These are phyloP conservation scores for Entomortierella beljakovae DNA, from an alignment of 192 early-diverging fungal genomes.

Conservation along the genomic window DNA sequence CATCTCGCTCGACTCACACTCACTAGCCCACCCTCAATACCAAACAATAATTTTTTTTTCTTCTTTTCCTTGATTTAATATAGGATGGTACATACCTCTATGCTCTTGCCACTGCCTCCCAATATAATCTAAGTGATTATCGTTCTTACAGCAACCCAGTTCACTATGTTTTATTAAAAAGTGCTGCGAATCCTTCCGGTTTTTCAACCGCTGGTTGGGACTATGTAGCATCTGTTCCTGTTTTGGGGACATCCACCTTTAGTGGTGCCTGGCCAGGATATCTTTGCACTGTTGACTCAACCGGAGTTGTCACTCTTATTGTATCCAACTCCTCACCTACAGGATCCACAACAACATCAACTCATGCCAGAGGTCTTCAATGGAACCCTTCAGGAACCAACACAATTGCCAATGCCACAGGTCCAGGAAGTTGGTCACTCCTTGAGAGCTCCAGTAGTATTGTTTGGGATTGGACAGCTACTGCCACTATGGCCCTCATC, in stretches of 20 bases:
- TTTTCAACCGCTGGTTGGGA: background rate
- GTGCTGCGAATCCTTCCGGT: background rate
- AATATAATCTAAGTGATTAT: background rate
- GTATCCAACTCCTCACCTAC: background rate
- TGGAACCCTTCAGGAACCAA: background rate
- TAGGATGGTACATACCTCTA: background rate
- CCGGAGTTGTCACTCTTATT: background rate
- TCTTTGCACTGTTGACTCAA: background rate
- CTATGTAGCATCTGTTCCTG: background rate
- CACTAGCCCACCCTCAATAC: too few relatives aligned
- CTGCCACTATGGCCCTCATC: background rate
- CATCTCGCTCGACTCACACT: background rate
- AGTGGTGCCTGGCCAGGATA: background rate
- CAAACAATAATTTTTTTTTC: too few relatives aligned
- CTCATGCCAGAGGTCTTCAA: background rate
- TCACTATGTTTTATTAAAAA: background rate
- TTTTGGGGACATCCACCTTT: background rate
- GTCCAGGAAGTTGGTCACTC: background rate
- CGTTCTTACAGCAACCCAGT: background rate
- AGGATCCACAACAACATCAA: background rate
- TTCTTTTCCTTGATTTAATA: too few relatives aligned
- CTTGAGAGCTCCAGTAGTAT: background rate
- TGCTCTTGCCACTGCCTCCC: background rate
- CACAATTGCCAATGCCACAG: background rate
- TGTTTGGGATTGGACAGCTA: background rate